Base-by-base conservation (phyloP, 2,329 filamentous ascomycete genomes). In the Coniosporium tulheliwenetii region DNA sequence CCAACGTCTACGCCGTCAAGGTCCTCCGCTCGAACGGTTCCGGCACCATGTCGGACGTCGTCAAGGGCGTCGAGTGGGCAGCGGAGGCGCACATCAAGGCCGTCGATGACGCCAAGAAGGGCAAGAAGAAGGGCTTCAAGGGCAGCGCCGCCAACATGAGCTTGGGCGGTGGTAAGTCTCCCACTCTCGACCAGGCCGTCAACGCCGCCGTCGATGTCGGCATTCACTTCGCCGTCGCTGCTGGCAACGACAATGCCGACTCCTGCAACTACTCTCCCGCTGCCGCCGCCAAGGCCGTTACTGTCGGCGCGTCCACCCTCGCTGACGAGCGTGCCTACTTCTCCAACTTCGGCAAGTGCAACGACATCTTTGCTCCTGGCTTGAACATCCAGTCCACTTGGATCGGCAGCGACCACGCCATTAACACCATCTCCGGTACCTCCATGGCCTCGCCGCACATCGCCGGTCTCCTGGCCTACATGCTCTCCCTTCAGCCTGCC, bases 271-370 rank as follows among this genome's bases (percentile, higher is more conserved):
- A 96, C 77, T 98, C 91, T 34, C 91, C 91, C 45, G 93, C 91
- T 56, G 84, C 89, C 48, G 86, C 93, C 52, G 72, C 77, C 55
- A 85, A 93, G 58, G 87, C 91, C 51, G 77, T 98, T 61, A 98
- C 91, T 44, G 91, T 98, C 48, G 93, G 89, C 65, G 91, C 91
- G 51, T 93, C 86, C 37, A 91, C 85, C 52, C 77, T 98, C 45
- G 77, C 81, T 56, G 91, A 98, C 60, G 85, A 85, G 73, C 89
- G 91, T 67, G 91, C 91, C 50, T 98, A 96, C 77, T 98, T 98
- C 79, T 98, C 93, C 77, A 98, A 98, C 83, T 96, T 80, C 65
- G 91, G 91, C 64, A 91, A 89, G 75, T 98, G 91, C 77, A 94
- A 89, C 62, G 91, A 98, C 67, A 94, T 98, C 73, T 98, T 98